Base-by-base conservation (phyloP, 2,329 filamentous ascomycete species). In the Botryotinia convoluta region DNA sequence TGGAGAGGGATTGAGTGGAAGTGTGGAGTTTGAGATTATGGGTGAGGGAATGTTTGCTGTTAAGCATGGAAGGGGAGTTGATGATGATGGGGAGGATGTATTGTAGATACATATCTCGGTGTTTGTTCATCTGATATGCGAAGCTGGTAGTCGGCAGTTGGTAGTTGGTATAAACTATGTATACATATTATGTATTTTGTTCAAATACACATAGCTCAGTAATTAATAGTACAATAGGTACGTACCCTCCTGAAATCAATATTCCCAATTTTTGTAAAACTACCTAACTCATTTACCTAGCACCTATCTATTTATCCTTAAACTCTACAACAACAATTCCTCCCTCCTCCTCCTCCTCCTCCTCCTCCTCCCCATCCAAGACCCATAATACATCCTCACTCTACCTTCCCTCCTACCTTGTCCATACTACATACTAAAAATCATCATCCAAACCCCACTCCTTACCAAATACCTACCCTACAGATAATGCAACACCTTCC, bases 1-100 rank as follows among this genome's bases (percentile, higher is more conserved):
- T 75, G 84, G 87, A 26, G 81, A 86, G 70, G 84, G 86, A 18
- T 75, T 86, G 71, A 79, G 83, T 1, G 84, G 84, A 12, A 89
- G 88, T 22, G 85, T 91, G 6, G 91, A 93, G 79, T 97, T 94
- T 81, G 91, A 94, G 81, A 91, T 98, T 73, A 89, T 86, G 77
- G 88, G 87, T 79, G 90, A 88, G 0, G 93, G 93, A 0, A 71
- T 91, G 20, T 84, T 81, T 76, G 82, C 76, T 71, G 69, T 76
- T 14, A 73, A 73, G 67, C 74, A 73, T 61, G 64, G 48, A 14
- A 61, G 22, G 4, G 74, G 74, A 4, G 54, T 45, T 14, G 54
- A 62, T n/a, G 74, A 75, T 26, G 75, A 75, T 69, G 32, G 32
- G 8, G 71, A 42, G 6, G 60, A 14, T 35, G 26, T 18, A 2